phyloP scores from a whole-genome alignment of 2,329 filamentous ascomycete species.

The Cadophora sp. region DNA sequence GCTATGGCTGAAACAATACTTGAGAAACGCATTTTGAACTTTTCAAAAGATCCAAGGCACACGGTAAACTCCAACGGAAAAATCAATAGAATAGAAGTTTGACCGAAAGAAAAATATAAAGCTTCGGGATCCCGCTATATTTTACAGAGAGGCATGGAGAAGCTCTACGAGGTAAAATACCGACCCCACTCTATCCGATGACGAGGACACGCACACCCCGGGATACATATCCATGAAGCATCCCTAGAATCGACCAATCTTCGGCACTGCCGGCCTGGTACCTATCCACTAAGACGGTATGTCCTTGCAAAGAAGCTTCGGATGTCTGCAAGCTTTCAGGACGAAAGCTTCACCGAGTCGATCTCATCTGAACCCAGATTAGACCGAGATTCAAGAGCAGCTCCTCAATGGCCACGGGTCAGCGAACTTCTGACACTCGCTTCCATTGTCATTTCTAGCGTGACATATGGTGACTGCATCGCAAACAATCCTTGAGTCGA shows the following conservation, averaged over 20 bases:
- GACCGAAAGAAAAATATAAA: neutral
- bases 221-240: neutral
- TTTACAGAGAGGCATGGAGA: neutral
- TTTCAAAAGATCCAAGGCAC: neutral
- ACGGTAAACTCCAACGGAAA: neutral
- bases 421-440: neutral
- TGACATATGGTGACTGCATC: neutral
- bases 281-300: neutral
- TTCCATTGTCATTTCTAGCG: constrained; percentile 4
- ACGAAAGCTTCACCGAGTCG: neutral
- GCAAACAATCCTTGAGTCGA: neutral
- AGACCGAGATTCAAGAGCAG: neutral
- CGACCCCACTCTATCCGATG: constrained; percentile 9
- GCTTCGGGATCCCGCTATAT: neutral
- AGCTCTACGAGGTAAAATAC: constrained; percentile 6
- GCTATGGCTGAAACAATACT: constrained; percentile 33
- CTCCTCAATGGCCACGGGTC: constrained; percentile 10
- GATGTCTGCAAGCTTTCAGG: neutral
- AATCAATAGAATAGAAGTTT: neutral
- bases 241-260: constrained; percentile 7
- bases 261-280: neutral
- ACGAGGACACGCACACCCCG: neutral
- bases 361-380: neutral
- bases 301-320: neutral
- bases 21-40: constrained; percentile 35